Evolutionary conservation across 1,139 yeast species (phyloP), one percentile per base, ranked within the genome.

Genomic region (Suhomyces maxii): DNA sequence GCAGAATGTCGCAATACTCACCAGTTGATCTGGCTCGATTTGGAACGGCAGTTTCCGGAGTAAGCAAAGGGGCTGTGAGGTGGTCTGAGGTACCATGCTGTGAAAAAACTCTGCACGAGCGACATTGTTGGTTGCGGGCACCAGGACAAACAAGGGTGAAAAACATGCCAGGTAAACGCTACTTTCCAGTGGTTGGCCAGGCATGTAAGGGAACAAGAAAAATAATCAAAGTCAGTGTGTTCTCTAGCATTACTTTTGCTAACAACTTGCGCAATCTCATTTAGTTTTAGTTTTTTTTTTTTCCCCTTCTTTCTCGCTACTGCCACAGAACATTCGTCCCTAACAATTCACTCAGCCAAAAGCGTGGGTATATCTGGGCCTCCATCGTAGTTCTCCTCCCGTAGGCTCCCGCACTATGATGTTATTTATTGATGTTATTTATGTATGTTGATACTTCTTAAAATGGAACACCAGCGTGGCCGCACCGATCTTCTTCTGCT

Each of bases 401-500:
- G 31, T 7, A 9, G 7, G 10, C 8, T 28, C 26, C 25, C 42
- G 34, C 34, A 13, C 37, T 39, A 33, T 34, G 42, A 34, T 28
- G 37, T 18, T 4, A 4, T 4, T 18, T 18, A 18, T 18, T 18
- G 3, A 18, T 18, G 23, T 18, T 18, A 18, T 18, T 18, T 34
- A 34, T 28, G 33, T 26, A 10, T 43, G 38, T 43, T 43, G 31
- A 37, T 25, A 7, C 13, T 45, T 41, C 48, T 41, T 32, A 45
- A 45, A 38, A 41, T 36, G 48, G 48, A 45, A 41, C 34, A 18
- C 4, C 8, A 34, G 42, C 42, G 42, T 34, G 44, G 39, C 40
- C 31, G 31, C 31, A 28, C 31, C 31, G 7, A 28, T 5, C 31
- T 28, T 11, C 31, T 2, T 7, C 31, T 28, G 3, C 31, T 9